A percentile compares a stretch with the other conserved stretches of the same genome.
These are phyloP conservation scores for Arthrobotrys entomopaga DNA, from an alignment of 2,329 filamentous ascomycete genomes.

Conservation along the genomic window DNA sequence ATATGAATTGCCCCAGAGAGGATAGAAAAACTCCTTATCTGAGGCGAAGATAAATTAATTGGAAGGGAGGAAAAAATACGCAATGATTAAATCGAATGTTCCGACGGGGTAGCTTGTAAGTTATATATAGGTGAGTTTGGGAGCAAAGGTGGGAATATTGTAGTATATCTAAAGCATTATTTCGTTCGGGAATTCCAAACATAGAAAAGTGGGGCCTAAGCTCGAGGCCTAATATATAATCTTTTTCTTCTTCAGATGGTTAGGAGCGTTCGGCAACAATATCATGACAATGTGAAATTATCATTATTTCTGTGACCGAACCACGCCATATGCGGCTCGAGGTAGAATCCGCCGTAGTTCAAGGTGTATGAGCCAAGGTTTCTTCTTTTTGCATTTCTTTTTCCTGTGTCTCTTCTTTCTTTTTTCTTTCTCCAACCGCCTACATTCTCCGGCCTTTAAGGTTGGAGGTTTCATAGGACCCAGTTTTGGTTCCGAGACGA, in stretches of 20 bases:
- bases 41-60: no score
- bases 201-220: slow-evolving; percentile 6
- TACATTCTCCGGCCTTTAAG: slow-evolving; percentile 18
- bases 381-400: not conserved
- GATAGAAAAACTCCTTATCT: no score
- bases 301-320: slow-evolving; percentile 24
- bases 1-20: not conserved
- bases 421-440: not conserved
- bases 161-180: not conserved
- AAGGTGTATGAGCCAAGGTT: no score
- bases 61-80: not conserved
- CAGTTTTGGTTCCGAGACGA: slow-evolving; percentile 13
- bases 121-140: slow-evolving; percentile 3
- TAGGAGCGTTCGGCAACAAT: not conserved
- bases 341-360: not conserved
- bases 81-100: not conserved
- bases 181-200: slow-evolving; percentile 5
- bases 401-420: not conserved
- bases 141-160: not conserved
- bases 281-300: slow-evolving; percentile 8
- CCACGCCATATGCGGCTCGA: slow-evolving; percentile 27
- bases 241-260: no score
- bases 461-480: slow-evolving; percentile 16
- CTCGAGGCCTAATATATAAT: slow-evolving; percentile 14
- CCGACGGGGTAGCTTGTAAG: slow-evolving; percentile 19